phyloP scores from a whole-genome alignment of 116 monocot genomes.

The Phalaenopsis hybrid region DNA sequence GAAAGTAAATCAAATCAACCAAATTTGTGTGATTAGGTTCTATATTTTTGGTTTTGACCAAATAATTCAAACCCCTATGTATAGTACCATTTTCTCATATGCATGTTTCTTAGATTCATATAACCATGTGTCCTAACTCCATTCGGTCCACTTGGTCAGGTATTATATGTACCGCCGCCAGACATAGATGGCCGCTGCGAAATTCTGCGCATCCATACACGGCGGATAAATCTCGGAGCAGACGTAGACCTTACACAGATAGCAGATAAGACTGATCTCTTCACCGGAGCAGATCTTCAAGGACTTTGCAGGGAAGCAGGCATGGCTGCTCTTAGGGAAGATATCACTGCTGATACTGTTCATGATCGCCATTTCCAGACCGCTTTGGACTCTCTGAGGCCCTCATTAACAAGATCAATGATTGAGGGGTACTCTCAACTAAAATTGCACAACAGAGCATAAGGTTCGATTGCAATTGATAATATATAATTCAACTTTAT shows the following conservation, averaged over 20 bases:
- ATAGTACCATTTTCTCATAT: too few species aligned
- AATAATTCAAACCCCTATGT: too few species aligned
- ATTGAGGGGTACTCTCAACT: conserved; percentile 48
- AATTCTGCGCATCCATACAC: conserved; percentile 64
- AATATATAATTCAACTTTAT: too few species aligned
- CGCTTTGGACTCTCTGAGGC: conserved; percentile 42
- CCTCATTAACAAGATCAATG: conserved; percentile 54
- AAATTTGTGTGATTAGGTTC: too few species aligned
- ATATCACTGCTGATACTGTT: conserved; percentile 32
- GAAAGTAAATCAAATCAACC: too few species aligned
- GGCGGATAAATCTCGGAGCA: conserved; percentile 51
- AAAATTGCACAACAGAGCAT: neutral
- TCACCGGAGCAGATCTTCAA: conserved; percentile 85
- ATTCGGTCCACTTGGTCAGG: conserved; percentile 25
- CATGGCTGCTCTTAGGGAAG: conserved; percentile 67
- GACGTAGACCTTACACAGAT: conserved; percentile 62
- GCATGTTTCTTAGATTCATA: neutral
- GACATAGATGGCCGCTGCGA: conserved; percentile 64
- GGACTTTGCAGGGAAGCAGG: conserved; percentile 82
- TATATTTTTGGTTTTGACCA: too few species aligned
- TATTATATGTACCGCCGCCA: conserved; percentile 87
- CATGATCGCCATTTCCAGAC: conserved; percentile 45
- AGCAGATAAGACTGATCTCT: conserved; percentile 64
- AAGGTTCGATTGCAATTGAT: too few species aligned
- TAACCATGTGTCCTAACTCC: neutral